Conservation (phyloP, 192 early-diverging fungal species). For the Gaertneriomyces sp. region DNA sequence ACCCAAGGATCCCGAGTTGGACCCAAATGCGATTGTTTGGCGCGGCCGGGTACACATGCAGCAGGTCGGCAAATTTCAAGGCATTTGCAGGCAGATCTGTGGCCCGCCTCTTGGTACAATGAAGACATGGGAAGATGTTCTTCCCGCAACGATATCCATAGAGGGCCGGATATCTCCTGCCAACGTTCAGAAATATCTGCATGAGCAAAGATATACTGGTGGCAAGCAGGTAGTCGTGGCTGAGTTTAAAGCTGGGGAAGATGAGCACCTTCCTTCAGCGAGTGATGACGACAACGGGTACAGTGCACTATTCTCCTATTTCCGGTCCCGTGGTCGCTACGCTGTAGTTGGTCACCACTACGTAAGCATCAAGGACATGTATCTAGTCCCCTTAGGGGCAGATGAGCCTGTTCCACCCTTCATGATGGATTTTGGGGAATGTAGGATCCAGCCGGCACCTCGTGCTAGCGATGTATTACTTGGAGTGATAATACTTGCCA, state of each 20-base stretch:
- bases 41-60: constrained; percentile 61
- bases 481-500: constrained; percentile 60
- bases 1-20: background rate
- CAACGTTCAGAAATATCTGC: constrained; percentile 54
- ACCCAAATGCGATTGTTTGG: constrained; percentile 47
- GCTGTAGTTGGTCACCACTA: constrained; percentile 67
- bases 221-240: constrained; percentile 64
- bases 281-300: background rate
- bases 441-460: constrained; percentile 10
- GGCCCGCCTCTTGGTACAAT: constrained; percentile 42
- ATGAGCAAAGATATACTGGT: constrained; percentile 45
- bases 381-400: constrained; percentile 59
- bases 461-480: constrained; percentile 49
- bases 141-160: constrained; percentile 55
- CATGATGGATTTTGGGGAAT: constrained; percentile 47
- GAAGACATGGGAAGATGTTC: constrained; percentile 53
- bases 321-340: constrained; percentile 54
- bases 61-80: constrained; percentile 57
- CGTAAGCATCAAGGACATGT: constrained; percentile 71
- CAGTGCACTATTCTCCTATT: constrained; percentile 54
- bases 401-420: constrained; percentile 55
- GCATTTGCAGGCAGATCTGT: constrained; percentile 56
- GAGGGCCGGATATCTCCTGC: constrained; percentile 62
- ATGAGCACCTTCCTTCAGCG: background rate
- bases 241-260: constrained; percentile 44